Percentiles rank a stretch among this genome's conserved stretches.
These are phyloP conservation scores for Penicillium aurantiogriseum DNA, from an alignment of 2,329 filamentous ascomycete species.

Conservation along the genomic window DNA sequence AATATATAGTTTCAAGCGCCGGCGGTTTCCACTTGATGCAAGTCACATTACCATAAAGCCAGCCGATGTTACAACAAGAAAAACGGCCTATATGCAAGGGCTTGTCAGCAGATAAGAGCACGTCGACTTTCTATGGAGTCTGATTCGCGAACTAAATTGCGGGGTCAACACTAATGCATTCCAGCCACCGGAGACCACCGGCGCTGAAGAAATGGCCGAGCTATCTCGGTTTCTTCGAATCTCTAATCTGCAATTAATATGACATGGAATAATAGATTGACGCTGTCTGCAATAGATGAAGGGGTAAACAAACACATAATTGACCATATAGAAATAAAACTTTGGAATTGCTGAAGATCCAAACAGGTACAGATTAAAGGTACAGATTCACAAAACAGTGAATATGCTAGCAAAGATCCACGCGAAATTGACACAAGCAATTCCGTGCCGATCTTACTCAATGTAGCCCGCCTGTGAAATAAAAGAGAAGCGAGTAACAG, in stretches of 20 bases:
- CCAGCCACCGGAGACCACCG: slow-evolving; percentile 5
- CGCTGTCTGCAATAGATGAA: background rate
- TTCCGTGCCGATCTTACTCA: background rate
- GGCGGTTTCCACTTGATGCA: background rate
- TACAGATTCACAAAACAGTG: background rate
- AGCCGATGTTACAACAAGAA: background rate
- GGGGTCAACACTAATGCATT: background rate
- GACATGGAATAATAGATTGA: background rate
- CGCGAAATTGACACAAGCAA: background rate
- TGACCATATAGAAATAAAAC: too few species aligned
- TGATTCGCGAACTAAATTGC: slow-evolving; percentile 1
- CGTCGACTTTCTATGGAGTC: background rate
- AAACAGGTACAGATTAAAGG: background rate
- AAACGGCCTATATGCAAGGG: background rate
- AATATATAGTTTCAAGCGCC: background rate
- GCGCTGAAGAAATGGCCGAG: background rate
- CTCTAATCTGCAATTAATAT: background rate
- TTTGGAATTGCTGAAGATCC: background rate
- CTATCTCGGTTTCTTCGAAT: background rate
- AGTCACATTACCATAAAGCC: background rate
- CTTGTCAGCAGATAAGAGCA: background rate
- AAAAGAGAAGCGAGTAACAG: background rate
- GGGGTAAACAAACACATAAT: background rate
- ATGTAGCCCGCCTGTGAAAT: background rate
- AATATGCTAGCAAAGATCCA: background rate